Conservation (phyloP, 441 rosid genomes). For the Populus hybrid region DNA sequence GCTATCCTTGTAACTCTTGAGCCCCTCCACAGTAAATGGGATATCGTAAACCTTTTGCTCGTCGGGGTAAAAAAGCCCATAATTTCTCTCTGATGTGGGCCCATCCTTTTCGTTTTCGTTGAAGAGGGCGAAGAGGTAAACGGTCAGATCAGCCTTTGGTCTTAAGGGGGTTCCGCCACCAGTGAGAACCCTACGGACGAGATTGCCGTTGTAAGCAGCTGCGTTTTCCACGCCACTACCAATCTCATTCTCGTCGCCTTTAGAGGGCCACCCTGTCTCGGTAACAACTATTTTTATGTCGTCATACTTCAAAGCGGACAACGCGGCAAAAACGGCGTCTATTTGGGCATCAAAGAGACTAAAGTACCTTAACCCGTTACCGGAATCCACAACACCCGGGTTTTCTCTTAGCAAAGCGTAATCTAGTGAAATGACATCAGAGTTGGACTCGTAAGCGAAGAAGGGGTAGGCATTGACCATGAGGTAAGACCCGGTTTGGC, state of each 20-base stretch:
- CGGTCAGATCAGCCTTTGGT: constrained; percentile 73
- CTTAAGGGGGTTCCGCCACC: constrained; percentile 82
- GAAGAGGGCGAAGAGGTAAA: constrained; percentile 73
- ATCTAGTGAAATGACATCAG: constrained; percentile 75
- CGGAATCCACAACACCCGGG: constrained; percentile 82
- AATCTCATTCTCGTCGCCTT: constrained; percentile 66
- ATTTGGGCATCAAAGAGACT: constrained; percentile 84
- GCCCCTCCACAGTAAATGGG: constrained; percentile 57
- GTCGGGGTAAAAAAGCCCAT: constrained; percentile 75
- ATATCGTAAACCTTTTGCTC: constrained; percentile 71
- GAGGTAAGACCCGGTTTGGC: constrained; percentile 72
- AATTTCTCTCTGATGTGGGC: constrained; percentile 39
- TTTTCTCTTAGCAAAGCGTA: constrained; percentile 81
- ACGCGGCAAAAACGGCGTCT: constrained; percentile 86
- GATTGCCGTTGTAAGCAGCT: constrained; percentile 80
- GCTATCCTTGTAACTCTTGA: constrained; percentile 44
- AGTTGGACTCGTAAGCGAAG: constrained; percentile 82
- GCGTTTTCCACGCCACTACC: constrained; percentile 69
- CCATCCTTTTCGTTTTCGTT: constrained; percentile 75
- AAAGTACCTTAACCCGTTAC: constrained; percentile 66
- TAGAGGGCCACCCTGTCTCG: constrained; percentile 91
- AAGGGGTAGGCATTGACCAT: constrained; percentile 88
- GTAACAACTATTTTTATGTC: constrained; percentile 61
- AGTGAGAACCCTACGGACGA: constrained; percentile 64
- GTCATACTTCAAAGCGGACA: constrained; percentile 64